Conservation (phyloP, 306 rosid species). For the Herpetospermum pedunculosum region DNA sequence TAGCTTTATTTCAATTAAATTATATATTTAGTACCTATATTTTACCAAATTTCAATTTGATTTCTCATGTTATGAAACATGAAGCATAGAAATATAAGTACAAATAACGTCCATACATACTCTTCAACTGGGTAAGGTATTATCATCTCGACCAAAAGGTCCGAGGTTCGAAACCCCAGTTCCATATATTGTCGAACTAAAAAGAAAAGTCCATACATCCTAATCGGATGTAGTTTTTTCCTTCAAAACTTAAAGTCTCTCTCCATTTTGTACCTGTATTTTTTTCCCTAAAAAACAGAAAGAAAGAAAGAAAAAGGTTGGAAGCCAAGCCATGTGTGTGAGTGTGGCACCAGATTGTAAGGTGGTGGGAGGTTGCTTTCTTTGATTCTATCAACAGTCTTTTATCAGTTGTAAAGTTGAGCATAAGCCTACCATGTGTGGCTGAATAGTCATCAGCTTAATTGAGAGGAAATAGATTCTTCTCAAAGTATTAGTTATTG, state of each 20-base stretch:
- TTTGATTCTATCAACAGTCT: neutral
- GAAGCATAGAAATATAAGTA: neutral
- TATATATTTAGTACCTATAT: neutral
- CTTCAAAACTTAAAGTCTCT: neutral
- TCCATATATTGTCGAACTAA: too few species aligned
- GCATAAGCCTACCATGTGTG: neutral
- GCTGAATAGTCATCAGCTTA: neutral
- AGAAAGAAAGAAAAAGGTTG: neutral
- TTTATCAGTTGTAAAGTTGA: neutral
- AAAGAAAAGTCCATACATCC: too few species aligned
- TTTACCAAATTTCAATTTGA: neutral
- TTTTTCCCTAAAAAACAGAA: neutral
- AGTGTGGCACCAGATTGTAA: neutral
- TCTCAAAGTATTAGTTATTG: neutral
- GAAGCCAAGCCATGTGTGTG: conserved; percentile 6
- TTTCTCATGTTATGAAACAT: neutral
- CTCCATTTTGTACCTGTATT: neutral
- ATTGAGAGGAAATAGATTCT: neutral
- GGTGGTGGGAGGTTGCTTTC: neutral
- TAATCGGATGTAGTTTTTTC: neutral
- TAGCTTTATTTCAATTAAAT: neutral
- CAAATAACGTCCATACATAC: neutral
- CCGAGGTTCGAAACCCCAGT: too few species aligned
- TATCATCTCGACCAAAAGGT: too few species aligned
- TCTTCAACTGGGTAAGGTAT: too few species aligned